A percentile compares a stretch with the other conserved stretches of the same genome.
Evolutionary conservation across 2,329 filamentous ascomycete genomes (phyloP).

Genomic region (Bipolaris zeicola): DNA sequence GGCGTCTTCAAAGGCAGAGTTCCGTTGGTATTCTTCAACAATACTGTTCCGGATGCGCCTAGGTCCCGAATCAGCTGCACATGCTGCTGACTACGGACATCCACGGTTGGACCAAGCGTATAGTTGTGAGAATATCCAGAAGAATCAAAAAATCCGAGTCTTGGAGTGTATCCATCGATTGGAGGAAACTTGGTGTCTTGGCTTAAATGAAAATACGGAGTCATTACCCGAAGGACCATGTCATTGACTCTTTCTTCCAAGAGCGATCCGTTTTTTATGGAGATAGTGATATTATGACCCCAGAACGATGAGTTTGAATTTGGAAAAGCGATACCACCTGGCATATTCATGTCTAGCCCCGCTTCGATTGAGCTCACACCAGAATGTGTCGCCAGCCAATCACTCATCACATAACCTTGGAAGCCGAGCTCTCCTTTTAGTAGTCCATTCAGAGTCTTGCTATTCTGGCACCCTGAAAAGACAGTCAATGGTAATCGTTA

Average conservation of each 20-base stretch:
- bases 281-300: slow-evolving; percentile 45
- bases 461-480: slow-evolving; percentile 36
- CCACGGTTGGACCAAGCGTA: slow-evolving; percentile 41
- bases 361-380: slow-evolving; percentile 52
- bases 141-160: slow-evolving; percentile 26
- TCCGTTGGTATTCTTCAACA: slow-evolving; percentile 56
- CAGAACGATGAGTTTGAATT: slow-evolving; percentile 35
- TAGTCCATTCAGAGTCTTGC: slow-evolving; percentile 54
- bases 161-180: slow-evolving; percentile 40
- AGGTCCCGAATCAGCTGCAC: slow-evolving; percentile 48
- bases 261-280: slow-evolving; percentile 50
- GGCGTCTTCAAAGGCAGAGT: slow-evolving; percentile 59
- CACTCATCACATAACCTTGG: slow-evolving; percentile 50
- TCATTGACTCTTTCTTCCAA: slow-evolving; percentile 50
- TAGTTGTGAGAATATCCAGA: slow-evolving; percentile 38
- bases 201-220: slow-evolving; percentile 51
- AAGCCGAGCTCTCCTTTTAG: slow-evolving; percentile 60
- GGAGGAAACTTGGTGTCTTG: slow-evolving; percentile 47
- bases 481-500: slow-evolving; percentile 31
- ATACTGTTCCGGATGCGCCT: slow-evolving; percentile 49
- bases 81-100: slow-evolving; percentile 49
- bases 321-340: slow-evolving; percentile 37
- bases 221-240: slow-evolving; percentile 54
- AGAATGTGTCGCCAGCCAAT: slow-evolving; percentile 53
- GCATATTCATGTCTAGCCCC: slow-evolving; percentile 58